These are phyloP conservation scores for Hypoxylon sp. DNA, from an alignment of 2,329 filamentous ascomycete species.

Conservation along the genomic window DNA sequence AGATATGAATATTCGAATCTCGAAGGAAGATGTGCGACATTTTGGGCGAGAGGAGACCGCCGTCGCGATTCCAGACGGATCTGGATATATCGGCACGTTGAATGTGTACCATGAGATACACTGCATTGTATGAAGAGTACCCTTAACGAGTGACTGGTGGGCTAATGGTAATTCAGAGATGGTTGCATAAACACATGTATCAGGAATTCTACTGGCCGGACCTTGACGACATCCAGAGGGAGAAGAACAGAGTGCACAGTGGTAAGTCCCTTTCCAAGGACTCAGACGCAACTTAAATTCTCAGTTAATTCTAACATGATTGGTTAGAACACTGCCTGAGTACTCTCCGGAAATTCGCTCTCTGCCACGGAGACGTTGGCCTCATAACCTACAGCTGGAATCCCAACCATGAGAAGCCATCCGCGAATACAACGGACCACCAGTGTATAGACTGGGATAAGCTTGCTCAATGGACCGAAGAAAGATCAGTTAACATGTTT, in stretches of 20 bases:
- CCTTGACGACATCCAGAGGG: constrained; percentile 6
- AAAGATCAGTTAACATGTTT: constrained; percentile 11
- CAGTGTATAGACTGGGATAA: constrained; percentile 23
- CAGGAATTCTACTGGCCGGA: constrained; percentile 10
- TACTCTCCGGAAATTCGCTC: constrained; percentile 16
- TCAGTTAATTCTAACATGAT: background rate
- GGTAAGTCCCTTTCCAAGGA: background rate
- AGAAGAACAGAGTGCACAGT: constrained; percentile 20
- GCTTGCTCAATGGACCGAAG: constrained; percentile 6
- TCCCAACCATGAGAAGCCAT: constrained; percentile 5
- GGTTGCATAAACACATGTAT: constrained; percentile 7
- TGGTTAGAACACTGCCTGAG: constrained; percentile 23
- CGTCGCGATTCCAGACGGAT: constrained; percentile 14
- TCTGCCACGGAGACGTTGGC: constrained; percentile 26
- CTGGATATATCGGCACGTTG: constrained; percentile 10
- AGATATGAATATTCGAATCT: constrained; percentile 19
- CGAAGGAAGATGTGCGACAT: constrained; percentile 10
- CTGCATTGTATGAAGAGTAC: constrained; percentile 15
- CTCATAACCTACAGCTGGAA: constrained; percentile 25
- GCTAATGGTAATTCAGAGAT: background rate
- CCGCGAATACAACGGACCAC: constrained; percentile 14
- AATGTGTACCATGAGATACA: constrained; percentile 20
- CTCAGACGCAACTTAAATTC: background rate
- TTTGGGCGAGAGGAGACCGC: constrained; percentile 11
- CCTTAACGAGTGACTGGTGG: background rate